Percentiles rank a stretch among this genome's conserved stretches.
phyloP scores from a whole-genome alignment of 2,329 filamentous ascomycete species.

The Septoria petroselini region DNA sequence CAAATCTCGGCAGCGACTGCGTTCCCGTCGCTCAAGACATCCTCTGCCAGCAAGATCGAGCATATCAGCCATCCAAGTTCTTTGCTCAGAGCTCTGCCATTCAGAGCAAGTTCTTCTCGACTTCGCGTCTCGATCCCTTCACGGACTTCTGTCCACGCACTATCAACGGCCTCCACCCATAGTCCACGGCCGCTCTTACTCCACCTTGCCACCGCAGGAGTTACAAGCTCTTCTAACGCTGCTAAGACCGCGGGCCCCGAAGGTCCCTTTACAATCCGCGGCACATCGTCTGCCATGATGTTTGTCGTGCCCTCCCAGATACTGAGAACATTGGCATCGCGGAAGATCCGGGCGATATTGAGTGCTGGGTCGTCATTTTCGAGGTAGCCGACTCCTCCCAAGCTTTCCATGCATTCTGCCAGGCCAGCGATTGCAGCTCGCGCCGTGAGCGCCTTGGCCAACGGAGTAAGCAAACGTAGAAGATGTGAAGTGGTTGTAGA shows the following conservation, averaged over 20 bases:
- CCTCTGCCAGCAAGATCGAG: slow-evolving; percentile 14
- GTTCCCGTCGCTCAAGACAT: slow-evolving; percentile 12
- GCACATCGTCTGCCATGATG: slow-evolving; percentile 58
- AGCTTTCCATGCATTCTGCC: slow-evolving; percentile 59
- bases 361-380: slow-evolving; percentile 61
- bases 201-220: too few species aligned
- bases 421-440: slow-evolving; percentile 51
- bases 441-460: slow-evolving; percentile 59
- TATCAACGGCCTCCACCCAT: too few species aligned
- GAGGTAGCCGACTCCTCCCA: slow-evolving; percentile 66
- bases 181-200: too few species aligned
- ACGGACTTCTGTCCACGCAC: too few species aligned
- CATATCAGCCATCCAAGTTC: slow-evolving; percentile 18
- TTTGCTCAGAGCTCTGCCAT: slow-evolving; percentile 9
- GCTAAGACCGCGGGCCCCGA: too few species aligned
- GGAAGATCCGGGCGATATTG: slow-evolving; percentile 64
- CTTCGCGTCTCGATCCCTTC: too few species aligned
- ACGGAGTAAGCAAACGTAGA: slow-evolving; percentile 57
- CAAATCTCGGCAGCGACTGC: slow-evolving; percentile 2
- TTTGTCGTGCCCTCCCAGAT: slow-evolving; percentile 75
- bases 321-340: slow-evolving; percentile 61
- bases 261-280: slow-evolving; percentile 40
- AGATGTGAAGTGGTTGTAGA: slow-evolving; percentile 38
- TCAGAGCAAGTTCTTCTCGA: not conserved
- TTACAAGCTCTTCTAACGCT: too few species aligned